Percentiles rank a stretch among this genome's conserved stretches.
Evolutionary conservation across 805 yeast genomes (phyloP).

Genomic region (Komagataella pastoris): DNA sequence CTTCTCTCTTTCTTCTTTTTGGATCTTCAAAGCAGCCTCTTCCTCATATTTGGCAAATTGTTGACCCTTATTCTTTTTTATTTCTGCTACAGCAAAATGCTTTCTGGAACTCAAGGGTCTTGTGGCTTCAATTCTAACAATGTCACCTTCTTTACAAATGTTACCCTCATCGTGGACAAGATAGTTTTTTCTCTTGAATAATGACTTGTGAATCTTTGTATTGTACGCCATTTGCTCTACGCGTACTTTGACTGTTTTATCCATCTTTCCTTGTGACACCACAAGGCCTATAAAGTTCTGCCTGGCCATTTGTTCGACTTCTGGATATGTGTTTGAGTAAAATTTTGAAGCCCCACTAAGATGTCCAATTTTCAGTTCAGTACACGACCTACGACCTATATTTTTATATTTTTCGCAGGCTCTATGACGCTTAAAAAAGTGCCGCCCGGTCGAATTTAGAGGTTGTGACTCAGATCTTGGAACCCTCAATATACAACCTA

Average conservation of each 20-base stretch:
- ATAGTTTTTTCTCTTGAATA: conserved; percentile 68
- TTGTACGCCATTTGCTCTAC: conserved; percentile 70
- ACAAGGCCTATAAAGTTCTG: conserved; percentile 89
- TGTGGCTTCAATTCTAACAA: conserved; percentile 83
- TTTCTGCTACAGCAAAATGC: conserved; percentile 85
- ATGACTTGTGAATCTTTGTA: conserved; percentile 57
- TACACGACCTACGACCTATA: neutral
- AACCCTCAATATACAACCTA: neutral
- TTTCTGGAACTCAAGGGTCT: conserved; percentile 77
- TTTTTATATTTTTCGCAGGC: neutral
- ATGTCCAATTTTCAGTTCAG: neutral
- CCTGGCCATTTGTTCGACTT: conserved; percentile 50
- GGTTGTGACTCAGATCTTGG: neutral
- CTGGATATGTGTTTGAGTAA: neutral
- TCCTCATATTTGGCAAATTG: conserved; percentile 72
- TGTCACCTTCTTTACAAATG: conserved; percentile 87
- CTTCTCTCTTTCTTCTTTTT: conserved; percentile 49
- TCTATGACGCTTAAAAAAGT: neutral
- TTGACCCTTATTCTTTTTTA: conserved; percentile 80
- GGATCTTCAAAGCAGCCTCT: conserved; percentile 57
- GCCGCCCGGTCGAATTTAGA: neutral
- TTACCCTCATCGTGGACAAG: conserved; percentile 91
- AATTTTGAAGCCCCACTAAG: neutral
- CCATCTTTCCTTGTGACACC: conserved; percentile 92
- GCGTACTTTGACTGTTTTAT: conserved; percentile 87